Base-by-base conservation (phyloP, 1,284 basidiomycete genomes). In the Takashimella tepidaria region DNA sequence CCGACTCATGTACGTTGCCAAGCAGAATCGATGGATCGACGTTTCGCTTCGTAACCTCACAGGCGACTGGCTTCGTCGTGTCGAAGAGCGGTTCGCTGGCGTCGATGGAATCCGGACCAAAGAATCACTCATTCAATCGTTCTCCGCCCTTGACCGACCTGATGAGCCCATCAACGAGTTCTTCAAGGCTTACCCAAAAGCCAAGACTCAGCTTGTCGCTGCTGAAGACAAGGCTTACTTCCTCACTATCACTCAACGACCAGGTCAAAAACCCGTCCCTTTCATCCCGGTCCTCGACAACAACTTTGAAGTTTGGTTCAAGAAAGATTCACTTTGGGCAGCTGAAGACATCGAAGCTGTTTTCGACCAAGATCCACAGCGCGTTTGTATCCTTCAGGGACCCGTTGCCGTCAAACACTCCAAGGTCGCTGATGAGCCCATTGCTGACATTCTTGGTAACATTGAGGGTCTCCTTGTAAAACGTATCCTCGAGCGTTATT, bases 241-340 rank as follows among this genome's bases (percentile, higher is more conserved):
- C 84, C 82, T 99, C 46, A 87, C 88, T 40, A 95, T 98, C 68
- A 82, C 89, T 43, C 92, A 97, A 76, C 84, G 96, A 52, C 90
- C 90, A 13, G 90, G 91, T 13, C 95, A 98, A 81, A 99, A 98
- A 80, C 96, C 96, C 0, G 93, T 88, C 6, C 96, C 95, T 1
- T 98, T 98, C 81, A 97, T 98, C 65, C 93, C 95, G n/a, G 85
- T 98, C 49, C 83, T 98, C 47, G 93, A 98, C 75, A 83, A 85
- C 22, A 84, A 77, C 63, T 97, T 98, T 72, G 91, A 95, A 74
- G 91, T 97, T 52, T 97, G 93, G 92, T 97, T 97, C 80, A 97
- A 97, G 82, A 96, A 96, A 89, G 93, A 97, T 75, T 97, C 93
- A 16, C 83, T 98, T 5, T 98, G 95, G 95, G 89, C 91, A 45